phyloP scores from a whole-genome alignment of 2,329 filamentous ascomycete species.

The Penicillium sp. region DNA sequence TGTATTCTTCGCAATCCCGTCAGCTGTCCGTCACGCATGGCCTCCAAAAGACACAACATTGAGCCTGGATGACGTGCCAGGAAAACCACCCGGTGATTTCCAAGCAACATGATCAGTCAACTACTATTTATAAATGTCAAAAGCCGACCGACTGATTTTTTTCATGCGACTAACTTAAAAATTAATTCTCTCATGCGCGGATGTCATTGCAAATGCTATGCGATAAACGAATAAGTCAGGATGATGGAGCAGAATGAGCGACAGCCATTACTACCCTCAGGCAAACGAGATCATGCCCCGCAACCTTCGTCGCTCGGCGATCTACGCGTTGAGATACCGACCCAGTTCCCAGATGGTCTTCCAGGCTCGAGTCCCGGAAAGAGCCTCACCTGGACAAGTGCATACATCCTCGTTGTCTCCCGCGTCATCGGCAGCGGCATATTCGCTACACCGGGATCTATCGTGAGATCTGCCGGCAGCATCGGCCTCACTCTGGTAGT shows the following conservation, averaged over 20 bases:
- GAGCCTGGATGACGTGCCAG: constrained; percentile 34
- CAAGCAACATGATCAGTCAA: constrained; percentile 17
- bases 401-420: constrained; percentile 68
- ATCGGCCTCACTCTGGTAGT: constrained; percentile 63
- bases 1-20: constrained; percentile 4
- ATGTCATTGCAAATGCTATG: constrained; percentile 48
- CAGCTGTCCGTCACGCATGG: constrained; percentile 17
- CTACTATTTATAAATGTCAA: constrained; percentile 2
- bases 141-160: neutral
- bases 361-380: constrained; percentile 57
- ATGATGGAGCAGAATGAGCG: constrained; percentile 12
- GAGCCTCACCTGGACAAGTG: constrained; percentile 63
- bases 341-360: constrained; percentile 46
- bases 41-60: constrained; percentile 24
- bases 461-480: constrained; percentile 67
- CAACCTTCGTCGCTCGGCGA: neutral
- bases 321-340: constrained; percentile 3
- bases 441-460: constrained; percentile 70
- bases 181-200: neutral
- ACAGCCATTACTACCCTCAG: constrained; percentile 15
- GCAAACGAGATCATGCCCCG: neutral
- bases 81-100: constrained; percentile 17
- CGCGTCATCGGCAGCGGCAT: constrained; percentile 71
- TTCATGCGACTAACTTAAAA: neutral
- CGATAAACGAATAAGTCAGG: constrained; percentile 48